Conservation (phyloP, 345 rosid species). For the Mangifera indica region DNA sequence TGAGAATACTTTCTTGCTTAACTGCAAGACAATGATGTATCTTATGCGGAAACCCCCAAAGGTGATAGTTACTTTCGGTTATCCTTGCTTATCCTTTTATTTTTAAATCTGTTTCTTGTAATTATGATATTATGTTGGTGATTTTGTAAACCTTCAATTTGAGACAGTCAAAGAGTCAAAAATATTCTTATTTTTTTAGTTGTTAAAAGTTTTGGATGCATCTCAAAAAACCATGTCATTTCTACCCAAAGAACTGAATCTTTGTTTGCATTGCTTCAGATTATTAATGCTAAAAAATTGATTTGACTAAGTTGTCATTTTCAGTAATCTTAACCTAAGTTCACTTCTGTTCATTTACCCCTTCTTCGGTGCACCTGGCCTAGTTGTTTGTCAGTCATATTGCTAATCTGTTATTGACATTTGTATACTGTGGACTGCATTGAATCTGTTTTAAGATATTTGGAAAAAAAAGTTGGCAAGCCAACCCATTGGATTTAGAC, state of each 20-base stretch:
- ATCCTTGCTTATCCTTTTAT: neutral
- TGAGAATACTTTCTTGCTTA: slow-evolving; percentile 87
- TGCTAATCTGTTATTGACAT: neutral
- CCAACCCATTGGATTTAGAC: neutral
- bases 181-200: neutral
- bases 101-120: neutral
- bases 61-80: slow-evolving; percentile 40
- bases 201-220: neutral
- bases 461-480: neutral
- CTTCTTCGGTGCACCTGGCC: neutral
- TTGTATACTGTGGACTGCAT: neutral
- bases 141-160: neutral
- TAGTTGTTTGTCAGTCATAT: neutral
- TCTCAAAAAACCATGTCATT: neutral
- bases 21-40: slow-evolving; percentile 93
- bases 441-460: slow-evolving; percentile 1
- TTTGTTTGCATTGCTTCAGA: neutral
- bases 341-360: neutral
- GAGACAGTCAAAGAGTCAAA: neutral
- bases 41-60: slow-evolving; percentile 89
- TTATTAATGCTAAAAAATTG: neutral
- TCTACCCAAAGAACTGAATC: neutral
- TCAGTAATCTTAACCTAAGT: neutral
- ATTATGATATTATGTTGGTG: neutral
- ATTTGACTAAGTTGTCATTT: neutral